Evolutionary conservation across 176 grass and related monocot species (phyloP).

Genomic region (Typha latifolia): DNA sequence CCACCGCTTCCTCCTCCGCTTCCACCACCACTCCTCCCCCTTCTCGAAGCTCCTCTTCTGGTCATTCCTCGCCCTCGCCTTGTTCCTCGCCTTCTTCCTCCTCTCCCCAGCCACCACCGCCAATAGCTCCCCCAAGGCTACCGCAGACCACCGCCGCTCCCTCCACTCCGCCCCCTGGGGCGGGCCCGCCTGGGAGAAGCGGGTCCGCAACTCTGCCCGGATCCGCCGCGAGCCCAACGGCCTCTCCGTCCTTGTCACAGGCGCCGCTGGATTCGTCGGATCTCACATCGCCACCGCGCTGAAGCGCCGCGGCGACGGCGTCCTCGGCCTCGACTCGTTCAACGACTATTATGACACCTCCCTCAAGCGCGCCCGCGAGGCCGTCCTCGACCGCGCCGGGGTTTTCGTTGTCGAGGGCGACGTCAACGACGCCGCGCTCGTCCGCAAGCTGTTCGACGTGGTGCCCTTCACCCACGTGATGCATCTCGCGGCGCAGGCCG

Average conservation of each 20-base stretch:
- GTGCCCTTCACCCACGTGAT: constrained; percentile 37
- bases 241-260: constrained; percentile 30
- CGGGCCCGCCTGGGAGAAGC: constrained; percentile 27
- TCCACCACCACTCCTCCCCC: constrained; percentile 8
- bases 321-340: constrained; percentile 39
- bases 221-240: constrained; percentile 12
- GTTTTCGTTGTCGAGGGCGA: constrained; percentile 40
- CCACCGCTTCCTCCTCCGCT: constrained; percentile 9
- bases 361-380: constrained; percentile 29
- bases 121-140: not conserved
- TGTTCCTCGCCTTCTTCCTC: constrained; percentile 28
- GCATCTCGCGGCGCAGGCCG: constrained; percentile 41
- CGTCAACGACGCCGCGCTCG: constrained; percentile 31
- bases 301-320: constrained; percentile 28
- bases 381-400: constrained; percentile 23
- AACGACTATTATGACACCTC: constrained; percentile 40
- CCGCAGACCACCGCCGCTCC: not conserved
- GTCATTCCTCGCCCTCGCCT: constrained; percentile 19
- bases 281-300: constrained; percentile 29
- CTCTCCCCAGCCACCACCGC: constrained; percentile 16
- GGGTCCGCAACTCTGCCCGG: constrained; percentile 22
- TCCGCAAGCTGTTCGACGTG: constrained; percentile 31
- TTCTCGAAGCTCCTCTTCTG: constrained; percentile 17
- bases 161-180: constrained; percentile 3
- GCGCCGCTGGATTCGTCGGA: constrained; percentile 34